Evolutionary conservation across 1,284 basidiomycete species (phyloP).

Genomic region (Tylopilus orsonianus): DNA sequence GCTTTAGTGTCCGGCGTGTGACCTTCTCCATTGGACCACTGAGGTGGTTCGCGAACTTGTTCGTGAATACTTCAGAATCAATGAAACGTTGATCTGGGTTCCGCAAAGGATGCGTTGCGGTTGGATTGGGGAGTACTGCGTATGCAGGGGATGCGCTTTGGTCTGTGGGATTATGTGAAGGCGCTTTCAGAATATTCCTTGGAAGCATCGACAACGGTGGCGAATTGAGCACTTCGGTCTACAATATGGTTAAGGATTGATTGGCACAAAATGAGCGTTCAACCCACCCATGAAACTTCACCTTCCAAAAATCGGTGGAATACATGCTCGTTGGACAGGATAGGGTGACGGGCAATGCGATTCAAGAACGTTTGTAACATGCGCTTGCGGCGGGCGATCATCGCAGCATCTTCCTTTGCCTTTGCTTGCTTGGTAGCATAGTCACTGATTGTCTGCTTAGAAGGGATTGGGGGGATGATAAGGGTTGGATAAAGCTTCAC

Average conservation of each 20-base stretch:
- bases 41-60: conserved; percentile 93
- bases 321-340: conserved; percentile 91
- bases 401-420: conserved; percentile 92
- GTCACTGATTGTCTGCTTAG: conserved; percentile 93
- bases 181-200: conserved; percentile 94
- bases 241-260: conserved; percentile 10
- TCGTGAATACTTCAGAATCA: conserved; percentile 95
- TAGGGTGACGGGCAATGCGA: conserved; percentile 86
- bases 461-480: conserved; percentile 97
- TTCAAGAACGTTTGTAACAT: conserved; percentile 97
- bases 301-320: conserved; percentile 96
- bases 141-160: conserved; percentile 74
- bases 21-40: conserved; percentile 94
- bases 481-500: conserved; percentile 91
- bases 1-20: conserved; percentile 85
- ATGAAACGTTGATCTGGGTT: conserved; percentile 92
- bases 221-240: conserved; percentile 90
- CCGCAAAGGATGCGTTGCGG: conserved; percentile 81
- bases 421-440: conserved; percentile 97
- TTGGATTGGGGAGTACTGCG: conserved; percentile 84
- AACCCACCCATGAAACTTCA: conserved; percentile 87
- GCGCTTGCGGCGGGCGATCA: conserved; percentile 90
- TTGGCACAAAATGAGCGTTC: neutral
- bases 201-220: conserved; percentile 89
- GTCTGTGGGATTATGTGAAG: conserved; percentile 92